Conservation (phyloP, 768 basidiomycete species). For the Kwoniella botswanensis region DNA sequence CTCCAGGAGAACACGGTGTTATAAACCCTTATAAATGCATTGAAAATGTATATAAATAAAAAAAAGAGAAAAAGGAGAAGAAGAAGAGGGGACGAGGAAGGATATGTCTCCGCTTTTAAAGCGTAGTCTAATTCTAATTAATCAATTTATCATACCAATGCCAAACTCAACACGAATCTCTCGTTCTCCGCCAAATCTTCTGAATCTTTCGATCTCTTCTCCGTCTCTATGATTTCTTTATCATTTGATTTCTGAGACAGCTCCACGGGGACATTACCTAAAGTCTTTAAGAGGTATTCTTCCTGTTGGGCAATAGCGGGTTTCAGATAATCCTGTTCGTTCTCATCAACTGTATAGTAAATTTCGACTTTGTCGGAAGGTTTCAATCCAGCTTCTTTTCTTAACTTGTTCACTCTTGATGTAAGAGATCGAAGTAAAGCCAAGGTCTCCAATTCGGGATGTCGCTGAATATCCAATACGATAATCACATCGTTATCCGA, state of each 20-base stretch:
- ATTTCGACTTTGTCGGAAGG: slow-evolving; percentile 92
- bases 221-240: slow-evolving; percentile 70
- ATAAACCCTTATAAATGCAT: too few species aligned
- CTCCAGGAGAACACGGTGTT: too few species aligned
- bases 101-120: too few species aligned
- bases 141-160: too few species aligned
- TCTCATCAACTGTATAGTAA: slow-evolving; percentile 79
- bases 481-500: slow-evolving; percentile 95
- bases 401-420: slow-evolving; percentile 89
- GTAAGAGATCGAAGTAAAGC: slow-evolving; percentile 87
- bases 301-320: slow-evolving; percentile 70
- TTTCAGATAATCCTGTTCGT: slow-evolving; percentile 65
- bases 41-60: too few species aligned
- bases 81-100: too few species aligned
- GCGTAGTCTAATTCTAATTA: too few species aligned
- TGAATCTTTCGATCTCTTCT: slow-evolving; percentile 63
- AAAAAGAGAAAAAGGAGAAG: too few species aligned
- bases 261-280: slow-evolving; percentile 73
- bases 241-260: slow-evolving; percentile 64
- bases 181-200: slow-evolving; percentile 41
- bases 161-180: slow-evolving; percentile 34
- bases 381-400: slow-evolving; percentile 94
- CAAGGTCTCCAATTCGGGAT: slow-evolving; percentile 83
- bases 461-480: slow-evolving; percentile 84
- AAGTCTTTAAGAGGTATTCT: slow-evolving; percentile 73